Base-by-base conservation (phyloP, 768 basidiomycete genomes). In the Termitomyces sp. region DNA sequence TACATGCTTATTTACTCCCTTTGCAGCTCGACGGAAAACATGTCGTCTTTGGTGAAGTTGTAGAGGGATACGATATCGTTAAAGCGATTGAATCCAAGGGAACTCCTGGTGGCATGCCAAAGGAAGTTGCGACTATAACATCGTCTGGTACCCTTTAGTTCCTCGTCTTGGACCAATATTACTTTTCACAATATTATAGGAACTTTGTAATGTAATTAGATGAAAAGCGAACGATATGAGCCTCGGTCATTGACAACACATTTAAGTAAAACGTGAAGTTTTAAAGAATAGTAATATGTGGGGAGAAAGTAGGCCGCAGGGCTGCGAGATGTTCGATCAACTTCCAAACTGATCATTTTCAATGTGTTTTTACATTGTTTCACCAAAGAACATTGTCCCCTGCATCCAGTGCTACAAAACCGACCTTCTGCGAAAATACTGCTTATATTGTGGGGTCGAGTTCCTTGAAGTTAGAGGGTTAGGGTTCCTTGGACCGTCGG, bases 31-130 rank as follows among this genome's bases (percentile, higher is more conserved):
- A 88, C 67, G 81, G 80, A 56, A 80, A 74, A 60, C 84, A 86
- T 67, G 83, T 87, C 65, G 87, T 90, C 24, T 89, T 90, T 64
- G 88, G 88, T 55, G 84, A 86, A 68, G 85, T 82, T 54, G 74
- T 79, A 26, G 77, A 83, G 39, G 87, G 87, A 18, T 75, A 86
- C 74, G 81, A 86, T 6, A 56, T 88, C 50, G 83, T 92, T 62
- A 82, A 81, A 69, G 69, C 70, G 48, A 79, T 90, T 50, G 88
- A 90, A 71, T 58, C 53, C 0, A 59, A 66, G 51, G 81, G 81
- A 22, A 68, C 73, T 1, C 56, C 60, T 1, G 69, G 70, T 46
- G 82, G 81, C 2, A 61, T 6, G 7, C 71, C 79, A 7, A 72
- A 65, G 50, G 67, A 72, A 47, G 69, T 74, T 41, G 79, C 93